Percentiles rank a stretch among this genome's conserved stretches.
phyloP scores from a whole-genome alignment of 208 protist species.

The Strigomonas culicis region DNA sequence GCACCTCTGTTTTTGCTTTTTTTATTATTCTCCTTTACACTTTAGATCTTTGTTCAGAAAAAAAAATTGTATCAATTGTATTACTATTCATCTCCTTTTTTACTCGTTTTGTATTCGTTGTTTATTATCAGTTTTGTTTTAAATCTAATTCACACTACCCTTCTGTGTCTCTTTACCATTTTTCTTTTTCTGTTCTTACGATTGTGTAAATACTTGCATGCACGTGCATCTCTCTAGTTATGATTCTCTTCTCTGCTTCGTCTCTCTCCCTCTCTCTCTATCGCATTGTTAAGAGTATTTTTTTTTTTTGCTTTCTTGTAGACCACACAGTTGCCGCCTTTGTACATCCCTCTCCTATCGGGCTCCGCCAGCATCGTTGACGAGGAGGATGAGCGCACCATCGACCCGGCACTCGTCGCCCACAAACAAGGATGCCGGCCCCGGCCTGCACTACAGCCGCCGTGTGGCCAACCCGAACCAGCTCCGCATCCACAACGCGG shows the following conservation, averaged over 20 bases:
- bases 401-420: too few relatives aligned
- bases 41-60: too few relatives aligned
- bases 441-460: background rate
- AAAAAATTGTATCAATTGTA: background rate
- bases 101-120: background rate
- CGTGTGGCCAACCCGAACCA: constrained; percentile 10
- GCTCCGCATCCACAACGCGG: constrained; percentile 29
- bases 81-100: constrained; percentile 11
- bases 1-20: constrained; percentile 6
- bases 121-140: background rate
- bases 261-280: background rate
- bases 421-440: constrained; percentile 1
- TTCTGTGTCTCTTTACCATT: constrained; percentile 1
- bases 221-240: background rate
- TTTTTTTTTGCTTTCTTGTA: background rate
- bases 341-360: background rate
- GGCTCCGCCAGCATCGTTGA: background rate
- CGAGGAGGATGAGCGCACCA: too few relatives aligned
- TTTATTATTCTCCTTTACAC: background rate
- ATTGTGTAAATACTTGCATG: background rate
- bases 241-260: background rate
- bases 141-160: constrained; percentile 3
- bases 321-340: background rate
- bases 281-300: background rate
- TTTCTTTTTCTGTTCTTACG: constrained; percentile 4